Evolutionary conservation across 768 basidiomycete species (phyloP).

Genomic region (Tulasnella sp.): DNA sequence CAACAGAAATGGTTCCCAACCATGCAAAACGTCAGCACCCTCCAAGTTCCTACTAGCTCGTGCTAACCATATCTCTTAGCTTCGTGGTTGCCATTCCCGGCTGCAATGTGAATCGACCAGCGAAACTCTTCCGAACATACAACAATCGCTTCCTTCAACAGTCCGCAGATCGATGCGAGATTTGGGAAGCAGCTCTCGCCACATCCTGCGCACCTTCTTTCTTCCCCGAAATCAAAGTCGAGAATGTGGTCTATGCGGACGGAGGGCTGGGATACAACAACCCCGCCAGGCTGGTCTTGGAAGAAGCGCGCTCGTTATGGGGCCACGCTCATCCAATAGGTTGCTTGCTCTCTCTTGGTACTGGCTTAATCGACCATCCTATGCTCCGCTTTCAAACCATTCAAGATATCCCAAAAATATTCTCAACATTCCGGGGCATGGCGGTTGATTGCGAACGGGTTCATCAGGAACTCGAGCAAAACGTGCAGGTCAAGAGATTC

Average conservation of each 20-base stretch:
- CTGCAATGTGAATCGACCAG: background rate
- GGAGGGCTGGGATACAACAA: slow-evolving; percentile 20
- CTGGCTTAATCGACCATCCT: background rate
- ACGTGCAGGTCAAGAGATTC: background rate
- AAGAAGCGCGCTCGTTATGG: slow-evolving; percentile 1
- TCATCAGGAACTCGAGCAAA: background rate
- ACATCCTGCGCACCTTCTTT: slow-evolving; percentile 13
- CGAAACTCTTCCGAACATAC: slow-evolving; percentile 9
- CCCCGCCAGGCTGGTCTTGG: slow-evolving; percentile 4
- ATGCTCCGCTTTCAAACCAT: background rate
- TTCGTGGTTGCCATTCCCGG: slow-evolving; percentile 1
- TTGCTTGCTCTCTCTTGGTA: slow-evolving; percentile 6
- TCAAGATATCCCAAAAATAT: background rate
- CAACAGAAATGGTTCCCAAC: background rate
- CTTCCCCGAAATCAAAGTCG: slow-evolving; percentile 11
- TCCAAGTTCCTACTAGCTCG: too few species aligned
- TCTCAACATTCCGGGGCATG: background rate
- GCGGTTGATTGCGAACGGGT: slow-evolving; percentile 4
- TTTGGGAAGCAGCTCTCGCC: slow-evolving; percentile 16
- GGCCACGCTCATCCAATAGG: background rate
- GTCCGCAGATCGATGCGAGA: slow-evolving; percentile 7
- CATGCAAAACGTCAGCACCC: background rate
- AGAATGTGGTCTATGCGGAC: slow-evolving; percentile 12
- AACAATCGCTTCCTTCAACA: background rate
- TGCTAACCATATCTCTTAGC: background rate